Base-by-base conservation (phyloP, 169 alveolate species). In the Eimeria sp. region DNA sequence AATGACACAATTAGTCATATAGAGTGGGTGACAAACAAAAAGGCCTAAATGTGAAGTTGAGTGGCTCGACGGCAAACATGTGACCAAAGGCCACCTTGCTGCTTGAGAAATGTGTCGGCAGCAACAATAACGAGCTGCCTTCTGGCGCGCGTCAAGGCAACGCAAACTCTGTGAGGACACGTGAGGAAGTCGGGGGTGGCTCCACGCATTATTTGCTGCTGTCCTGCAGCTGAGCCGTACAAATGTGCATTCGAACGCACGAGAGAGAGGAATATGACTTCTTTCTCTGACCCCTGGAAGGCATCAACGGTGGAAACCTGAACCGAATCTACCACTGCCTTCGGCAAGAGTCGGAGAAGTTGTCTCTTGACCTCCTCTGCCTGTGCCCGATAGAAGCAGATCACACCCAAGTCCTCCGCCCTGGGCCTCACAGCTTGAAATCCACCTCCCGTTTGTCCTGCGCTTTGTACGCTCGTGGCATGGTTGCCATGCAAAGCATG, bases 291-390 rank as follows among this genome's bases (percentile, higher is more conserved):
- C 6, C 97, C 97, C 61, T 89, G 97, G n/a, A 95, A 95, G 10
- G 97, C 97, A 51, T 95, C 97, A 70, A 95, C 97, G 14, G 95
- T 95, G 27, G 97, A 95, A 16, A 95, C 87, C 51, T 89, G 90
- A 2, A 95, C 67, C 4, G 58, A 27, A 30, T 78, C 87, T 3
- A 57, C 91, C 6, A 76, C 67, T 63, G 49, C 70, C 43, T 40
- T 51, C 3, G 95, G 95, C 45, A 92, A 73, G 9, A 58, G 61
- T 0, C 43, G 47, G 30, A 30, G 45, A 67, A 89, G 90, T 75
- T 67, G 89, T 2, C 63, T 20, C 89, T 51, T 58, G 20, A 95
- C 86, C 61, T 78, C 86, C 4, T 76, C 70, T 4, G 63, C 96
- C 65, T 95, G 97, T 25, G 95, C 89, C 0, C 94, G 83, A 40